Conservation (phyloP, 192 early-diverging fungal species). For the Spinellus fusiger region DNA sequence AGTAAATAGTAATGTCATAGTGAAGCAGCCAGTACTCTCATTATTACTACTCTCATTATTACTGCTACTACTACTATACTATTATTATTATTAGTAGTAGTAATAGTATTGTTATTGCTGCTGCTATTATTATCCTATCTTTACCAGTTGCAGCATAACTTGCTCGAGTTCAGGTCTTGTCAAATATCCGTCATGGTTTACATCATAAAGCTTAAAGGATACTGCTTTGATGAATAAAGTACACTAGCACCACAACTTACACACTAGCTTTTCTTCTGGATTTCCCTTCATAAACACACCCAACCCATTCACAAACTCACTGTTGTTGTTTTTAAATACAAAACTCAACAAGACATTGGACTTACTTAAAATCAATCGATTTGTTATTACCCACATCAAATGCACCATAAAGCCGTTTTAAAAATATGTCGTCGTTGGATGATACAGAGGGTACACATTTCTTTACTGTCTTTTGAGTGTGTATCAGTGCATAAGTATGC, state of each 20-base stretch:
- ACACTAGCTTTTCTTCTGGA: conserved; percentile 48
- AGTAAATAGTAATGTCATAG: no score
- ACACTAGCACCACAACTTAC: conserved; percentile 9
- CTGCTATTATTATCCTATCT: no score
- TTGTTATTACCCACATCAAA: conserved; percentile 65
- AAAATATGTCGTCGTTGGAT: conserved; percentile 60
- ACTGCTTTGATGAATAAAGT: conserved; percentile 38
- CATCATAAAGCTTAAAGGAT: conserved; percentile 74
- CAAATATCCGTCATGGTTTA: conserved; percentile 69
- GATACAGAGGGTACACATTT: conserved; percentile 52
- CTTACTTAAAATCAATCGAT: conserved; percentile 51
- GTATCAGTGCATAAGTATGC: no score
- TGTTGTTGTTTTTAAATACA: conserved; percentile 3
- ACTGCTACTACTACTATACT: no score
- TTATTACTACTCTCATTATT: no score
- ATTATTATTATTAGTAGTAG: no score
- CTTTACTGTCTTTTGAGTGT: conserved; percentile 37
- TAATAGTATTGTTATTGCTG: no score
- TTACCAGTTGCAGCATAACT: conserved; percentile 74
- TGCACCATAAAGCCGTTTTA: conserved; percentile 71
- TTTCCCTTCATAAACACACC: conserved; percentile 70
- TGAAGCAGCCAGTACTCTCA: not conserved
- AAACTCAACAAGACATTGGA: conserved; percentile 1
- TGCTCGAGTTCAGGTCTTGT: conserved; percentile 65
- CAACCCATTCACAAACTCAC: conserved; percentile 56